phyloP scores from a whole-genome alignment of 2,329 filamentous ascomycete species.

The Ophiostoma fasciatum region DNA sequence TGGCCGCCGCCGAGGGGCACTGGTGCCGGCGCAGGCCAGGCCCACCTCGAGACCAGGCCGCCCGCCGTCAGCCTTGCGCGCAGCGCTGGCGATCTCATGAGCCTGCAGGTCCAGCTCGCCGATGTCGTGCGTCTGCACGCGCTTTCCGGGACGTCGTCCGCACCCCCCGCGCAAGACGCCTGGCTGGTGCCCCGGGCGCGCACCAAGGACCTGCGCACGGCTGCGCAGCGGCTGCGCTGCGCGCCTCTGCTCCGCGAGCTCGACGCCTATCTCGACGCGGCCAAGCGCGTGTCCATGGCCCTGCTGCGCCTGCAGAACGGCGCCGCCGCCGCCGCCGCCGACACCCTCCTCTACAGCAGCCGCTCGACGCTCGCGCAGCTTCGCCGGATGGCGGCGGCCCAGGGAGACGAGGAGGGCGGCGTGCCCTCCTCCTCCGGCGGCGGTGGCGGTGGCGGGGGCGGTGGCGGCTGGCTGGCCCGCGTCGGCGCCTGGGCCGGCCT shows the following conservation, averaged over 20 bases:
- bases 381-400: not conserved
- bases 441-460: slow-evolving; percentile 11
- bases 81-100: slow-evolving; percentile 37
- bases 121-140: slow-evolving; percentile 37
- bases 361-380: slow-evolving; percentile 7
- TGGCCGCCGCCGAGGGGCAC: slow-evolving; percentile 3
- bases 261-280: slow-evolving; percentile 57
- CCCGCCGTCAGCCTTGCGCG: slow-evolving; percentile 2
- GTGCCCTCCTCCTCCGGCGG: too few species aligned
- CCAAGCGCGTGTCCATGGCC: slow-evolving; percentile 18
- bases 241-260: slow-evolving; percentile 53
- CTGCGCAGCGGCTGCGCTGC: not conserved
- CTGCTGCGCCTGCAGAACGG: slow-evolving; percentile 6
- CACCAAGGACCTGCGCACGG: slow-evolving; percentile 5
- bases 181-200: slow-evolving; percentile 7
- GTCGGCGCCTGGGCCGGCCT: slow-evolving; percentile 30
- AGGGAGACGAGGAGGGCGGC: not conserved
- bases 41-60: too few species aligned
- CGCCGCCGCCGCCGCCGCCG: slow-evolving; percentile 1
- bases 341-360: slow-evolving; percentile 4
- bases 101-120: slow-evolving; percentile 61
- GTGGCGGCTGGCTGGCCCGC: slow-evolving; percentile 19
- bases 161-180: slow-evolving; percentile 1
- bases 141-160: not conserved
- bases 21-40: slow-evolving; percentile 7